These are phyloP conservation scores for Nakataea oryzae DNA, from an alignment of 2,329 filamentous ascomycete species.

Conservation along the genomic window DNA sequence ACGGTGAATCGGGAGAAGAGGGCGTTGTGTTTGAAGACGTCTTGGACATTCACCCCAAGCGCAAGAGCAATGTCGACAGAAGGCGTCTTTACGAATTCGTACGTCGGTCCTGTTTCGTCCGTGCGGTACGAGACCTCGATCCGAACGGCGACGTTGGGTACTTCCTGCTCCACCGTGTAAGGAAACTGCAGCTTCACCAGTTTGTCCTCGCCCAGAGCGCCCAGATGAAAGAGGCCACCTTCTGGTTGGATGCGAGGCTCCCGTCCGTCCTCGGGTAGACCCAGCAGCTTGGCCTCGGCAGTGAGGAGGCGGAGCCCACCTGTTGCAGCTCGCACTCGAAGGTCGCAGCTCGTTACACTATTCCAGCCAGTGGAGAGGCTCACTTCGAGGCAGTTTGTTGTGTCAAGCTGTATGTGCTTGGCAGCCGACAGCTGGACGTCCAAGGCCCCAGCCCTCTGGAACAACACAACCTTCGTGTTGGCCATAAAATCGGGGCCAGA, in stretches of 20 bases:
- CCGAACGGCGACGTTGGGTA: conserved; percentile 59
- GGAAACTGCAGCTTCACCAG: conserved; percentile 56
- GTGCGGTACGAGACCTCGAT: conserved; percentile 71
- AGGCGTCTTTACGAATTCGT: conserved; percentile 51
- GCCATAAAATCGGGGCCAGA: conserved; percentile 37
- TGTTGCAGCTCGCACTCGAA: conserved; percentile 53
- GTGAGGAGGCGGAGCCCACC: conserved; percentile 55
- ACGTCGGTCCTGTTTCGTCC: conserved; percentile 40
- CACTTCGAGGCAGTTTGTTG: conserved; percentile 67
- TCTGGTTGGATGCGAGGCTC: conserved; percentile 33
- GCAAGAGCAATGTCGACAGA: conserved; percentile 65
- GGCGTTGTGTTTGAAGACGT: conserved; percentile 75
- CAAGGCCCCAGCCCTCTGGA: conserved; percentile 58
- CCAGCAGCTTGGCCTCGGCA: conserved; percentile 43
- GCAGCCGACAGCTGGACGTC: conserved; percentile 57
- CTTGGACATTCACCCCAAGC: conserved; percentile 91
- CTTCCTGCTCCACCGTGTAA: conserved; percentile 73
- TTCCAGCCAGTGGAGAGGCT: conserved; percentile 68
- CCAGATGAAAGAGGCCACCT: conserved; percentile 41
- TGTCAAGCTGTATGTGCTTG: conserved; percentile 67
- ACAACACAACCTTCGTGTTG: conserved; percentile 58
- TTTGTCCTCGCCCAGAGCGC: conserved; percentile 30
- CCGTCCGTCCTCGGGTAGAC: conserved; percentile 5
- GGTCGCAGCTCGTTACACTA: conserved; percentile 44
- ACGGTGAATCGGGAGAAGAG: conserved; percentile 89